Evolutionary conservation across 2,329 filamentous ascomycete species (phyloP), one percentile per base, ranked within the genome.

Genomic region (Dryadomyces quercus-mongolicae): DNA sequence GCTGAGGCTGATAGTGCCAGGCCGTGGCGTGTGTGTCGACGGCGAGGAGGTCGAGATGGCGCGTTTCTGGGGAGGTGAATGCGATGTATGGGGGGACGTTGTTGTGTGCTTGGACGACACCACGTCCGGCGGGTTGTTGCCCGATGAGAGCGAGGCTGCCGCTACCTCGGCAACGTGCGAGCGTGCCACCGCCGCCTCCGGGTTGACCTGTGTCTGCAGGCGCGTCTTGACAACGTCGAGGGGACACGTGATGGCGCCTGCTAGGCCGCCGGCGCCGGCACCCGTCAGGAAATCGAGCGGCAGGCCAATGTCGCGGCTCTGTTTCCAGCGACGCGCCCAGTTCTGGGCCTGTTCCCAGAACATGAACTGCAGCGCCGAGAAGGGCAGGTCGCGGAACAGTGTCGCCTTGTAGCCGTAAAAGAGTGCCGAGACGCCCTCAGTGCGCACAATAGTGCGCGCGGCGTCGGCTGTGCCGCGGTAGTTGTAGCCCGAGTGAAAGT

Each of bases 391-490:
- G 56, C 93, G 86, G 71, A 88, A 93, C 3, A 98, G 81, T 0
- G 93, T 98, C 12, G 93, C 93, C 67, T 93, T 93, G 73, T 94
- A 98, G n/a, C 93, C 93, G 62, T 95, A 86, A 68, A 96, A 98
- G 22, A 98, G 78, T 18, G 94, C 93, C 0, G 81, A 75, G 53
- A 89, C 76, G 0, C 93, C 94, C 71, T 98, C 93, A 45, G 78
- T 77, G 43, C 83, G 82, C 16, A 90, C 77, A 56, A 98, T 97
- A 1, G 89, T 95, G 61, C 85, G 82, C 15, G 85, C 82, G 2
- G 93, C 94, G 68, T 98, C 86, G 53, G 84, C 68, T 2, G 88
- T 95, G 45, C 84, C 85, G 62, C 84, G 85, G 68, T 98, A 98
- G 68, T 98, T 98, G 72, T 98, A 98, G 55, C 93, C 93, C 0